Percentiles rank a stretch among this genome's conserved stretches.
Evolutionary conservation across 805 yeast genomes (phyloP).

Genomic region (Isabelozyma heimii): DNA sequence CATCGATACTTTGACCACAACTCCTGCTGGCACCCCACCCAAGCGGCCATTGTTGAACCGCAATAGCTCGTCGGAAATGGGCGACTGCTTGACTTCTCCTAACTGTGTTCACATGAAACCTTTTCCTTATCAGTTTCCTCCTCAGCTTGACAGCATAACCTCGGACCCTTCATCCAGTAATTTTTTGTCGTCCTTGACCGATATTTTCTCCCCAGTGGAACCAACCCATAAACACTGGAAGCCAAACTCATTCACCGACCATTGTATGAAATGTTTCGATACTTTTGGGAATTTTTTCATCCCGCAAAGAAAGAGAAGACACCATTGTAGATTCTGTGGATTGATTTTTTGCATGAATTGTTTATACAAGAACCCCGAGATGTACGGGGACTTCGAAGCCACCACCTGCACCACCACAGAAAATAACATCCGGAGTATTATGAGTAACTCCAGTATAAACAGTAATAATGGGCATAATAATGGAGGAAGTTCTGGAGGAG

Average conservation of each 20-base stretch:
- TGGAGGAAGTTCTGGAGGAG: conserved; percentile 7
- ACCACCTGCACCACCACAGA: conserved; percentile 3
- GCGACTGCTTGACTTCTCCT: conserved; percentile 3
- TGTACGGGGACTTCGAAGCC: not conserved
- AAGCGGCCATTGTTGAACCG: not conserved
- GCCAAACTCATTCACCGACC: conserved; percentile 37
- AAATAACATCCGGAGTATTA: not conserved
- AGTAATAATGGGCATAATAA: conserved; percentile 4
- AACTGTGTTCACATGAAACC: conserved; percentile 5
- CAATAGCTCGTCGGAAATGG: not conserved
- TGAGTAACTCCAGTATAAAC: not conserved
- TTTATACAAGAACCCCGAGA: conserved; percentile 15
- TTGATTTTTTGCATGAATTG: conserved; percentile 40
- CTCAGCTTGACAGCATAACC: conserved; percentile 2
- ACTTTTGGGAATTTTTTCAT: conserved; percentile 27
- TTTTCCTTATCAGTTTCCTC: conserved; percentile 7
- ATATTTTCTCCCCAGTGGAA: conserved; percentile 21
- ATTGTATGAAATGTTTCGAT: conserved; percentile 43
- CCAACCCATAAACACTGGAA: conserved; percentile 56
- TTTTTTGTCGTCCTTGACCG: conserved; percentile 7
- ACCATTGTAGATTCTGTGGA: conserved; percentile 55
- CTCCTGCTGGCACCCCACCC: conserved; percentile 10
- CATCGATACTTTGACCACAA: not conserved
- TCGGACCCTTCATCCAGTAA: conserved; percentile 13
- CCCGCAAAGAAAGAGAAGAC: conserved; percentile 31